Conservation (phyloP, 768 basidiomycete species). For the Tricholoma matsutake region DNA sequence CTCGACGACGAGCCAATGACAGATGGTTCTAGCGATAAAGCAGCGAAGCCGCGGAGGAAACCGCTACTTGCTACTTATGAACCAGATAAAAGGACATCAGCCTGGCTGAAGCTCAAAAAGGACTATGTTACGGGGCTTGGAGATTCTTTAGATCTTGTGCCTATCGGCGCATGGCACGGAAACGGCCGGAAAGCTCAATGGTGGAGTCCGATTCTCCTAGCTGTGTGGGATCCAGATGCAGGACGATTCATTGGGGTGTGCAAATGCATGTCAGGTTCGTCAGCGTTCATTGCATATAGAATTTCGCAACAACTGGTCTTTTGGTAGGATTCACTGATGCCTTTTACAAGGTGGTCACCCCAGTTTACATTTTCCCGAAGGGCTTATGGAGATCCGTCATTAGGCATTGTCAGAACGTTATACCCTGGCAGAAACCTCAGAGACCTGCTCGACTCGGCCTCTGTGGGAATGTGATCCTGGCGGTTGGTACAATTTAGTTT, state of each 20-base stretch:
- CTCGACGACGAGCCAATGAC: conserved; percentile 51
- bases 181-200: conserved; percentile 85
- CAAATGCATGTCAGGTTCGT: conserved; percentile 84
- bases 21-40: conserved; percentile 31
- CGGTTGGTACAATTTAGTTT: conserved; percentile 38
- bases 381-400: conserved; percentile 36
- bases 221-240: conserved; percentile 61
- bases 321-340: conserved; percentile 74
- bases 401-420: conserved; percentile 57
- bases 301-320: background rate
- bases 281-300: background rate
- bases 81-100: conserved; percentile 80
- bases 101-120: conserved; percentile 92
- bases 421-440: conserved; percentile 44
- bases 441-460: conserved; percentile 48
- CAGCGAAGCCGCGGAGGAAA: conserved; percentile 48
- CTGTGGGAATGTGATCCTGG: conserved; percentile 63
- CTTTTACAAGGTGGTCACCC: conserved; percentile 64
- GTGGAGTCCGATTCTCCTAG: conserved; percentile 90
- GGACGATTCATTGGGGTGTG: conserved; percentile 74
- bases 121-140: conserved; percentile 82
- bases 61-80: conserved; percentile 85
- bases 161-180: conserved; percentile 85
- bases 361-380: background rate
- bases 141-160: conserved; percentile 72